Evolutionary conservation across 2,329 filamentous ascomycete genomes (phyloP), one percentile per base, ranked within the genome.

Genomic region (Claviceps pusilla): DNA sequence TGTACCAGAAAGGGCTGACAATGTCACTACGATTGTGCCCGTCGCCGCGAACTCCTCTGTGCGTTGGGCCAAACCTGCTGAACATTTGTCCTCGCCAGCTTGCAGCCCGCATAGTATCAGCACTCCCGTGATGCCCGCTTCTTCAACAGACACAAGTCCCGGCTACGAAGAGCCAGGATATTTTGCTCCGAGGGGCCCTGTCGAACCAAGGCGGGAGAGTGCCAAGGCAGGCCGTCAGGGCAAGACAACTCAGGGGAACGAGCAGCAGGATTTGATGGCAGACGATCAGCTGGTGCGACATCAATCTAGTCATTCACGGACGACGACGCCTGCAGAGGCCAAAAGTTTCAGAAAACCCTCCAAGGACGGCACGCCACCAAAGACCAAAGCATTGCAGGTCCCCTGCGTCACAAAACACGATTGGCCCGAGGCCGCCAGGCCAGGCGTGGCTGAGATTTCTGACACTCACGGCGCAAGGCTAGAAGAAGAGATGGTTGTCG

Each of bases 31-130:
- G 28, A 51, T 43, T 7, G 53, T 52, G n/a, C 50, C 48, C 7
- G 56, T 68, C 45, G 63, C 66, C 10, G 64, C 69, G 10, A 70
- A 68, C 43, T 59, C 67, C 12, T 63, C 69, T 6, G 58, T 64
- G n/a, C 71, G 75, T 53, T 54, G 59, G 29, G 49, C 64, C 51
- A 70, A 70, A 42, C 60, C 66, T 51, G 62, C 67, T 2, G 78
- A 80, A 58, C 66, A 69, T 2, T 60, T 73, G 6, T 80, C 76
- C 3, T 82, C 78, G 2, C 76, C 79, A 16, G 73, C 71, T 3
- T 91, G 87, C 6, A 89, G 85, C 37, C 78, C 83, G 1, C 83
- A 84, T 61, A 89, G 86, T 47, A 82, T 82, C 54, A 81, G 84
- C 28, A 93, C 87, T 0, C 85, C 87, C 1, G 78, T 77, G 41